Conservation (phyloP, 1,284 basidiomycete genomes). For the Hypsizygus ulmarius region DNA sequence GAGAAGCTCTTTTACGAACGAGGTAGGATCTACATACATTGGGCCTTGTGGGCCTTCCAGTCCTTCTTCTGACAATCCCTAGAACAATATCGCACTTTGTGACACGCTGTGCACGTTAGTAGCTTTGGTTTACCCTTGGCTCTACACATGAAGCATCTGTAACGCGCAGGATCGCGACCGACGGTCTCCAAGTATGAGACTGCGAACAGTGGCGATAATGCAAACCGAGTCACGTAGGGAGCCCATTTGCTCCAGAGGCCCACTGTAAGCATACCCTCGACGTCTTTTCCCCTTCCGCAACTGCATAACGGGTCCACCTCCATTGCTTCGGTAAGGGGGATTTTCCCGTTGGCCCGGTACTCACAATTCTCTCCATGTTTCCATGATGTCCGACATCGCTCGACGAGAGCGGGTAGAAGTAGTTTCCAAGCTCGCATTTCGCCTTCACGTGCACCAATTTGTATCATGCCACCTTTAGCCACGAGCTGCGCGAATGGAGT, state of each 20-base stretch:
- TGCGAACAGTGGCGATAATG: constrained; percentile 34
- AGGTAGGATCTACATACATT: no score
- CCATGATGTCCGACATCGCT: constrained; percentile 37
- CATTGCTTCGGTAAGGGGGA: constrained; percentile 29
- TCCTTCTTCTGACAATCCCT: constrained; percentile 21
- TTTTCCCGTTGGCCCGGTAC: constrained; percentile 21
- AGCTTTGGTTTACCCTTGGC: constrained; percentile 19
- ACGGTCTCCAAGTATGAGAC: constrained; percentile 36
- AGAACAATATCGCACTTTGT: constrained; percentile 15
- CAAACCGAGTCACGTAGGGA: constrained; percentile 32
- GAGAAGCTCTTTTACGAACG: no score
- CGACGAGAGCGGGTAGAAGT: constrained; percentile 34
- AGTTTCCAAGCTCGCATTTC: constrained; percentile 34
- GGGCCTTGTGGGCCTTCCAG: constrained; percentile 14
- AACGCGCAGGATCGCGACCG: constrained; percentile 18
- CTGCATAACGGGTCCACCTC: constrained; percentile 31
- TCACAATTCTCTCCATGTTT: constrained; percentile 32
- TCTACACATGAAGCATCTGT: constrained; percentile 28
- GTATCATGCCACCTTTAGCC: constrained; percentile 7
- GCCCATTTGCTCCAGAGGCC: constrained; percentile 28
- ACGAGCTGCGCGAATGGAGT: constrained; percentile 11
- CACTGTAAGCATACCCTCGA: constrained; percentile 26
- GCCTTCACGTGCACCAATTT: constrained; percentile 19
- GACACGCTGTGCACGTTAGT: constrained; percentile 3
- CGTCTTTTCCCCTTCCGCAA: constrained; percentile 36